A percentile compares a stretch with the other conserved stretches of the same genome.
Conservation (phyloP, 768 basidiomycete genomes). For the Panus rudis region DNA sequence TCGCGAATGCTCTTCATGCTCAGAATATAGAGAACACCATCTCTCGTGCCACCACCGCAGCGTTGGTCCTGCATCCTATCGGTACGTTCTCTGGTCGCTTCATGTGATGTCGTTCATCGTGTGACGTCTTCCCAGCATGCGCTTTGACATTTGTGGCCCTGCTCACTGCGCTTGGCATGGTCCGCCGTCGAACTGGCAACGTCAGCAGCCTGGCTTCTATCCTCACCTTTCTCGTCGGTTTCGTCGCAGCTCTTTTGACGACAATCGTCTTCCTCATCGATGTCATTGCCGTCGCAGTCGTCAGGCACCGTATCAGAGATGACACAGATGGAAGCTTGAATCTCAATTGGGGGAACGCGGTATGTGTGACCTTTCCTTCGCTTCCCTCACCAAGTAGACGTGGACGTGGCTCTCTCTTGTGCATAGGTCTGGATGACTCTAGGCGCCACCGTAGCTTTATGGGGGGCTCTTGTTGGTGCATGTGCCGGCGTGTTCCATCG, state of each 20-base stretch:
- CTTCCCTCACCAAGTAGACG: not conserved
- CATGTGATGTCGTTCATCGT: slow-evolving; percentile 4
- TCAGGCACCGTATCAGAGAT: slow-evolving; percentile 35
- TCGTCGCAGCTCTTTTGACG: slow-evolving; percentile 37
- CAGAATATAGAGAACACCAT: slow-evolving; percentile 27
- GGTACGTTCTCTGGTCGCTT: slow-evolving; percentile 26
- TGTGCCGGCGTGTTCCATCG: slow-evolving; percentile 27
- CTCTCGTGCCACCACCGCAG: slow-evolving; percentile 38
- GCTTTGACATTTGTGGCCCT: slow-evolving; percentile 45
- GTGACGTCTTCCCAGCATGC: slow-evolving; percentile 29
- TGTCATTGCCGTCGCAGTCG: slow-evolving; percentile 40
- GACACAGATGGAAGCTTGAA: slow-evolving; percentile 33
- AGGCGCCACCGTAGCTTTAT: slow-evolving; percentile 40
- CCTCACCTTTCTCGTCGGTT: slow-evolving; percentile 29
- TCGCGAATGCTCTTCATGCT: slow-evolving; percentile 40
- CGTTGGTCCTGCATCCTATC: slow-evolving; percentile 49
- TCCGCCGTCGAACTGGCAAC: slow-evolving; percentile 30
- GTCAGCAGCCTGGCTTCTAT: slow-evolving; percentile 33
- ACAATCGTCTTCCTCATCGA: slow-evolving; percentile 50
- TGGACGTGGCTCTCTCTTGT: slow-evolving; percentile 4
- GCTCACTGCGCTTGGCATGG: slow-evolving; percentile 38
- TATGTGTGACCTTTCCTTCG: slow-evolving; percentile 22
- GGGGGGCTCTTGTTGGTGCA: slow-evolving; percentile 33
- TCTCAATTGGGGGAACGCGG: slow-evolving; percentile 45
- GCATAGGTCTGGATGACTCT: slow-evolving; percentile 49